Evolutionary conservation across 2,329 filamentous ascomycete genomes (phyloP), one percentile per base, ranked within the genome.

Genomic region (Fusarium verticillioides): DNA sequence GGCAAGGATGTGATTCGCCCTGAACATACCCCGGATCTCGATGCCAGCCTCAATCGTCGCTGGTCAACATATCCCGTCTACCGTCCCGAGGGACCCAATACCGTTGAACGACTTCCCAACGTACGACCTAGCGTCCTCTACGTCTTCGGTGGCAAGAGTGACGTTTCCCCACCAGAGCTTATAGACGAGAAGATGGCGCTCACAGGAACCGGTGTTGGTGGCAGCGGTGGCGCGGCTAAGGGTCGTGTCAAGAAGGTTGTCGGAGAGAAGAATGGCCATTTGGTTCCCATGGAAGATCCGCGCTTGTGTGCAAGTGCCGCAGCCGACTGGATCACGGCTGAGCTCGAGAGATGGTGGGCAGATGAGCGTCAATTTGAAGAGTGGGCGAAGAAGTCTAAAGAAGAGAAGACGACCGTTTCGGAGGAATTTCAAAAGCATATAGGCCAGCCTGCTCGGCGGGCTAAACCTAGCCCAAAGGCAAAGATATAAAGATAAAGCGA

Each of bases 241-340:
- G 94, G 93, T 0, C 85, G 90, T 50, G 95, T 97, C 5, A 86
- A 85, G 63, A 87, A 91, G 72, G 87, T 93, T 9, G 84, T 90
- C 21, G 82, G 96, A 12, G 83, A 92, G 34, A 87, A 87, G 0
- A 85, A 87, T 10, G 94, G 95, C 0, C 96, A 98, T 81, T 82
- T 98, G 46, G 89, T 98, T 34, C 92, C 95, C 0, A 93, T 97
- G 89, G 95, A 97, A 82, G 88, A 89, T 43, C 93, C 93, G 0
- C 84, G 78, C 5, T 85, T 89, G 77, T 93, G 91, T 70, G 95
- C 94, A 4, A 84, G 88, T 65, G 81, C 87, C 23, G 87, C 88
- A 0, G 87, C 87, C 0, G 78, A 80, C 32, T 94, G 90, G 85
- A 81, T 93, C 62, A 85, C 81, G 0, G 76, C 78, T n/a, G 90